Conservation (phyloP, 2,329 filamentous ascomycete genomes). For the Pestalotiopsis sp. region DNA sequence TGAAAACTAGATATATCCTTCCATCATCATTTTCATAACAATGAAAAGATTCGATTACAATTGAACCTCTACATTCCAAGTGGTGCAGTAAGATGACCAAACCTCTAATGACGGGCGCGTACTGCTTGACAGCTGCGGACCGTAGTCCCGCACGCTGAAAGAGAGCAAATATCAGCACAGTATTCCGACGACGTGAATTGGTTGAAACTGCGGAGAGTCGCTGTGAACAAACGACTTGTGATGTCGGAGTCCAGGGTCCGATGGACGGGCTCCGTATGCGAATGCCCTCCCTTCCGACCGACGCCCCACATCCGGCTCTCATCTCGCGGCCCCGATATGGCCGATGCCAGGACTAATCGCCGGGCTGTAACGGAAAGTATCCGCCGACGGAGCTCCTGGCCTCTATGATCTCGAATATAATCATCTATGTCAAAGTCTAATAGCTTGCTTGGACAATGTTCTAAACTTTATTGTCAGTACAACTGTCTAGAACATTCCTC, state of each 20-base stretch:
- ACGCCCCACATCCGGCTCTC: constrained; percentile 1
- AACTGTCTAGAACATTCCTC: background rate
- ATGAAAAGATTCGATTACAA: too few species aligned
- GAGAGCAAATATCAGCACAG: too few species aligned
- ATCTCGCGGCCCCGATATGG: background rate
- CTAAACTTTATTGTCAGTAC: background rate
- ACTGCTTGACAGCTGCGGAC: too few species aligned
- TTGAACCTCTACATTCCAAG: too few species aligned
- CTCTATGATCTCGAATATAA: background rate
- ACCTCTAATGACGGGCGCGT: too few species aligned
- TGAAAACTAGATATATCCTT: too few species aligned
- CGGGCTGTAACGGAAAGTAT: background rate
- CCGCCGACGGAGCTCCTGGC: background rate
- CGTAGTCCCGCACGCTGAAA: too few species aligned
- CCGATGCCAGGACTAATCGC: background rate
- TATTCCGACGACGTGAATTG: too few species aligned
- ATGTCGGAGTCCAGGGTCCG: background rate
- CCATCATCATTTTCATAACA: too few species aligned
- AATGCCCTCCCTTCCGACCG: background rate
- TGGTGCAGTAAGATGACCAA: too few species aligned
- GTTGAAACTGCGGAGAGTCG: too few species aligned
- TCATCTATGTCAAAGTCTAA: background rate
- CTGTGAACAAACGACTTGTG: background rate
- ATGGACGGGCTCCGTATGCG: constrained; percentile 2
- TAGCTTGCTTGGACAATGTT: background rate